Base-by-base conservation (phyloP, 768 basidiomycete species). In the Mycena galopus region DNA sequence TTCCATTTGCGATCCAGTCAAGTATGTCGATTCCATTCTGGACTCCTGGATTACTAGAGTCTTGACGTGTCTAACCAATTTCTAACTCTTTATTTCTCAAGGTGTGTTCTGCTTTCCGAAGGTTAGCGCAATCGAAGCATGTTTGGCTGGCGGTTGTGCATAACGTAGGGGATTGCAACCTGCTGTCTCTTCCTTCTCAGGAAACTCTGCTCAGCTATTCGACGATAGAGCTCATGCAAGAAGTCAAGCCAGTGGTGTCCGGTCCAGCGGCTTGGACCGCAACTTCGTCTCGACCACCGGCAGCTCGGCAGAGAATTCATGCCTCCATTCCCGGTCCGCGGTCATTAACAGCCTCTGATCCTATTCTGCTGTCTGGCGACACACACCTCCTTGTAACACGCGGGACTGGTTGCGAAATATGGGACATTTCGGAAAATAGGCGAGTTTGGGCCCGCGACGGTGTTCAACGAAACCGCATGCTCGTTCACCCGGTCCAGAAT, bases 191-290 rank as follows among this genome's bases (percentile, higher is more conserved):
- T 44, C 65, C 65, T 14, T 29, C 37, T 19, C 29, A 42, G 23
- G 65, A 66, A 0, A 23, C 29, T 23, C 16, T 67, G 33, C 44
- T 60, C 44, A 5, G 35, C 23, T 67, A 35, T 60, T 67, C 67
- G 33, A 30, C 47, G 19, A 29, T 33, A 30, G 44, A 67, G 35
- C 67, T 67, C 33, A 60, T 60, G 11, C 21, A 59, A 21, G 56
- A 67, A 60, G 67, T 60, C 57, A 50, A 53, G 29, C 58, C 58
- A 60, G 67, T 58, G 47, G 47, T 39, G 67, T 39, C 35, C 11
- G 67, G 67, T 21, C 67, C 67, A 57, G n/a, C 23, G 25, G 60
- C 67, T 51, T 67, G 67, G 67, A 58, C 58, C 23, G 57, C 67
- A 60, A 30, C 29, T 25, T 67, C 67, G 21, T 21, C 57, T 51